Percentiles rank a stretch among this genome's conserved stretches.
Conservation (phyloP, 2,329 filamentous ascomycete genomes). For the Sporothrix globosa region DNA sequence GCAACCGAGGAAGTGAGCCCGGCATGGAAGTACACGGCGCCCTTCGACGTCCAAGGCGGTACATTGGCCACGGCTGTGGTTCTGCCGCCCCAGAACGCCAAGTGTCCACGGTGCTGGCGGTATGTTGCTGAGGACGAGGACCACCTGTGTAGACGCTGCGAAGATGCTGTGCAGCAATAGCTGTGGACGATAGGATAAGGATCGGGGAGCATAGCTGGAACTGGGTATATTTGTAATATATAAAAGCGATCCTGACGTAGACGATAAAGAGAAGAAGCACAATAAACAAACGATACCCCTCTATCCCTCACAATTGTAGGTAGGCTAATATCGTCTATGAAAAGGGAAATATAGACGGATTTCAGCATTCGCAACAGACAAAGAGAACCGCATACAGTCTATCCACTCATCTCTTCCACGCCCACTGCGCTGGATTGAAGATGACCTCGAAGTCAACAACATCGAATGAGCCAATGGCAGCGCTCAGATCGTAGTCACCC, state of each 20-base stretch:
- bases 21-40: slow-evolving; percentile 50
- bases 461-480: slow-evolving; percentile 71
- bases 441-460: slow-evolving; percentile 69
- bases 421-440: slow-evolving; percentile 63
- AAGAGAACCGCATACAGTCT: not conserved
- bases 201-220: no score
- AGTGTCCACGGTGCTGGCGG: slow-evolving; percentile 89
- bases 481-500: slow-evolving; percentile 71
- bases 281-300: slow-evolving; percentile 23
- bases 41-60: slow-evolving; percentile 50
- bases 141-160: slow-evolving; percentile 72
- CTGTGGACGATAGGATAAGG: not conserved
- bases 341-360: not conserved
- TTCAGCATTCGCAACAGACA: not conserved
- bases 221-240: no score
- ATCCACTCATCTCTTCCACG: slow-evolving; percentile 43
- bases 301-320: slow-evolving; percentile 25
- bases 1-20: slow-evolving; percentile 32
- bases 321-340: not conserved
- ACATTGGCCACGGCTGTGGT: slow-evolving; percentile 49
- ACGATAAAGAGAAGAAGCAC: not conserved
- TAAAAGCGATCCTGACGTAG: not conserved
- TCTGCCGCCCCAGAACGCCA: slow-evolving; percentile 58
- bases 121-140: slow-evolving; percentile 72
- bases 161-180: slow-evolving; percentile 57